Evolutionary conservation across 2,329 filamentous ascomycete species (phyloP).

Genomic region (Dendryphion nanum): DNA sequence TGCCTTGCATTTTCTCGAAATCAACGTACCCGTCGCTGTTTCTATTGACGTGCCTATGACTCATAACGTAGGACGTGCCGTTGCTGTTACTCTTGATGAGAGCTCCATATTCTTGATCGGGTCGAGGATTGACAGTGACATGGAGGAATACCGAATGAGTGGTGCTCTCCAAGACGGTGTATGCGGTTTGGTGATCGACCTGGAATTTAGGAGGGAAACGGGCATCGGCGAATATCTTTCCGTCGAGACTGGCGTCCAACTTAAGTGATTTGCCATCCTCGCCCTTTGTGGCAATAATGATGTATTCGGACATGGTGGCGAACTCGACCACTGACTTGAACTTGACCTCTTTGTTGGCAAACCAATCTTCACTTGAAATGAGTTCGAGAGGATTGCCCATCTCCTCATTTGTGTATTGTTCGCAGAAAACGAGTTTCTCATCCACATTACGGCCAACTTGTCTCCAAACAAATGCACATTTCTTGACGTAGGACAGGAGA

Average conservation of each 20-base stretch:
- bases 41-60: constrained; percentile 77
- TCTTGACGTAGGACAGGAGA: constrained; percentile 70
- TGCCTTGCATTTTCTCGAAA: constrained; percentile 90
- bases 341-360: constrained; percentile 62
- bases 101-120: constrained; percentile 71
- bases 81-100: constrained; percentile 99
- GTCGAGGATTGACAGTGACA: constrained; percentile 70
- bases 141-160: constrained; percentile 94
- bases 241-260: constrained; percentile 82
- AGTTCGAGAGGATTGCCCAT: constrained; percentile 65
- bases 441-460: constrained; percentile 55
- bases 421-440: constrained; percentile 63
- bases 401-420: constrained; percentile 63
- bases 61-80: constrained; percentile 90
- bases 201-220: constrained; percentile 84
- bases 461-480: constrained; percentile 82
- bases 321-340: constrained; percentile 77
- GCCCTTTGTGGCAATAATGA: constrained; percentile 75
- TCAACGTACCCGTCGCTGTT: constrained; percentile 78
- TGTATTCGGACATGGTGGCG: constrained; percentile 95
- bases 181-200: constrained; percentile 74
- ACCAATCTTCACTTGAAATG: constrained; percentile 76
- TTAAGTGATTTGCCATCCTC: constrained; percentile 68
- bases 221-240: constrained; percentile 75
- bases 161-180: constrained; percentile 92